These are phyloP conservation scores for Leishmania mexicana DNA, from an alignment of 208 protist genomes.

Conservation along the genomic window DNA sequence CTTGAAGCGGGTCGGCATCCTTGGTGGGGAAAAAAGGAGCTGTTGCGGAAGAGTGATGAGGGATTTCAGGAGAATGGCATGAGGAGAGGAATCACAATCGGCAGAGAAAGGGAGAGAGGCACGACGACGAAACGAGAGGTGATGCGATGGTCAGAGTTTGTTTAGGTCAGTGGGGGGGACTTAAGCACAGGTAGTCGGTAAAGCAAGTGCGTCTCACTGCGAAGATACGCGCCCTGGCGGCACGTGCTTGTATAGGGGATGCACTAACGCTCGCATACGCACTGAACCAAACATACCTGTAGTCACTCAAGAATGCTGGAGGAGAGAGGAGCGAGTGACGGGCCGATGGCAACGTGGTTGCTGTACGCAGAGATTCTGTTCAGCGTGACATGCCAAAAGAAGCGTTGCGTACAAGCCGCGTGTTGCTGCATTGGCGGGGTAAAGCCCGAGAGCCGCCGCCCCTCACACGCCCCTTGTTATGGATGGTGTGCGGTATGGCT, in stretches of 20 bases:
- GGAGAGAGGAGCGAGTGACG: background rate
- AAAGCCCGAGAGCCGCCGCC: background rate
- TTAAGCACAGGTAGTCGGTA: background rate
- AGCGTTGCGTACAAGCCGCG: background rate
- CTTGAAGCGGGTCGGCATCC: slow-evolving; percentile 92
- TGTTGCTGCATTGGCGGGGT: background rate
- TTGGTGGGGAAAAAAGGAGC: background rate
- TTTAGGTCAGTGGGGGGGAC: background rate
- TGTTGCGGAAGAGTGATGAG: background rate
- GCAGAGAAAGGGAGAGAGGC: background rate
- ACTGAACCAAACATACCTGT: background rate
- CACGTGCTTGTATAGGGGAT: background rate
- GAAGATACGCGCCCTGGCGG: background rate
- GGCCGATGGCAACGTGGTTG: background rate
- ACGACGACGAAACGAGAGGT: background rate
- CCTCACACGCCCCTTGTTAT: background rate
- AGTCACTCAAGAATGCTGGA: background rate
- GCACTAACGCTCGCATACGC: background rate
- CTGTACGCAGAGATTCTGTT: background rate
- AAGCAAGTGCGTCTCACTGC: background rate
- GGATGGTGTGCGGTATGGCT: background rate
- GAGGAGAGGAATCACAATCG: background rate
- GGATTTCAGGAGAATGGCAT: background rate
- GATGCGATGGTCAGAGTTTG: background rate
- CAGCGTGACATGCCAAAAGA: background rate